phyloP scores from a whole-genome alignment of 257 asterid genomes.

The Solanum corneliomulleri region DNA sequence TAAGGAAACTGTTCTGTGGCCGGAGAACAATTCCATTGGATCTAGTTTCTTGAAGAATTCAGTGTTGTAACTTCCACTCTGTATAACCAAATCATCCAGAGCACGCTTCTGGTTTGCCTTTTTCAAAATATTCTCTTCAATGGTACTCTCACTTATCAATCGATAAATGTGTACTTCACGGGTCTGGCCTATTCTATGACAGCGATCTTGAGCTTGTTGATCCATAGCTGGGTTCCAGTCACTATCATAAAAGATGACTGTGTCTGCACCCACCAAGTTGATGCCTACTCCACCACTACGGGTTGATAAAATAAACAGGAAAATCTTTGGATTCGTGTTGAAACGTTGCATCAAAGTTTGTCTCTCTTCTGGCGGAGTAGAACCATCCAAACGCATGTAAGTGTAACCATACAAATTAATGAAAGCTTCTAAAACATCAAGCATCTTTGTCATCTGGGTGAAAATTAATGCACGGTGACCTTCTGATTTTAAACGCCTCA shows the following conservation, averaged over 20 bases:
- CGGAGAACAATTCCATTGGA: conserved; percentile 86
- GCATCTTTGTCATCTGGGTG: conserved; percentile 99
- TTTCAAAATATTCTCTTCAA: conserved; percentile 91
- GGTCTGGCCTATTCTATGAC: conserved; percentile 99
- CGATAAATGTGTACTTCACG: conserved; percentile 96
- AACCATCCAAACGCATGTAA: conserved; percentile 97
- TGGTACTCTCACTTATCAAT: conserved; percentile 94
- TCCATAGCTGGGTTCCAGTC: conserved; percentile 99
- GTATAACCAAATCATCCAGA: conserved; percentile 92
- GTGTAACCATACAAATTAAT: conserved; percentile 93
- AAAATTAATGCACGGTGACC: conserved; percentile 97
- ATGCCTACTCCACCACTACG: conserved; percentile 99
- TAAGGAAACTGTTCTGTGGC: conserved; percentile 33
- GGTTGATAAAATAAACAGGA: conserved; percentile 91
- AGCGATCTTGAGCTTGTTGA: conserved; percentile 99
- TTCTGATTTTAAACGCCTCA: conserved; percentile 77
- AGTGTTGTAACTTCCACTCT: conserved; percentile 92
- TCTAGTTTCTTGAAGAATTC: conserved; percentile 91
- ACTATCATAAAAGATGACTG: conserved; percentile 94
- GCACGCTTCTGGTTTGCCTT: conserved; percentile 98
- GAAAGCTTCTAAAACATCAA: conserved; percentile 93
- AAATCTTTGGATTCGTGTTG: conserved; percentile 81
- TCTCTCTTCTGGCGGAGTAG: conserved; percentile 96
- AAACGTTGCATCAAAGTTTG: conserved; percentile 98
- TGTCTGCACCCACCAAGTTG: conserved; percentile 97